Conservation (phyloP, 129 eudicot genomes). For the Helianthus tuberosus region DNA sequence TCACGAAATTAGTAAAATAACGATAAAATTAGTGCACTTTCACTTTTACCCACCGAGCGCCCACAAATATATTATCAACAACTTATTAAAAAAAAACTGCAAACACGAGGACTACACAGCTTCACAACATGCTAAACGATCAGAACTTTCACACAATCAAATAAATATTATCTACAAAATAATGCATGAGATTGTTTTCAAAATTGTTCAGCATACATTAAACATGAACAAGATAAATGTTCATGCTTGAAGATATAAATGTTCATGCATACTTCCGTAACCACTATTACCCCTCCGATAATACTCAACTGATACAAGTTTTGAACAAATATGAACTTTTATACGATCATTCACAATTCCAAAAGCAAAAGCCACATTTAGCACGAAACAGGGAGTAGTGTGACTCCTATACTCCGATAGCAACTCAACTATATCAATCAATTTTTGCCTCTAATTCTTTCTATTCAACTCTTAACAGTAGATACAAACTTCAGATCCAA, state of each 20-base stretch:
- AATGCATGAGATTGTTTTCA: background rate
- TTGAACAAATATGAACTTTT: background rate
- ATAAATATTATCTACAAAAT: background rate
- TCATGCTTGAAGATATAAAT: background rate
- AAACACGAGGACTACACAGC: background rate
- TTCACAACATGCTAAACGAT: background rate
- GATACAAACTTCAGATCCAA: conserved; percentile 16
- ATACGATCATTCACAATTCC: background rate
- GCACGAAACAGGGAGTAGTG: background rate
- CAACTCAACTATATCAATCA: background rate
- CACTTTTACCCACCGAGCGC: no score
- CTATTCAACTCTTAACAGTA: background rate
- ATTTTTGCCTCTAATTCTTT: background rate
- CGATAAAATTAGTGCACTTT: no score
- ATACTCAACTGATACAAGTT: background rate
- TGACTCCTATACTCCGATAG: background rate
- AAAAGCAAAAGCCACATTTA: background rate
- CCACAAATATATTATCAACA: background rate
- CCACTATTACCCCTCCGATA: background rate
- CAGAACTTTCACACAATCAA: conserved; percentile 3
- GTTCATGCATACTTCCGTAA: conserved; percentile 2
- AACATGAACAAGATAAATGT: background rate
- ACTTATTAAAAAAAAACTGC: background rate
- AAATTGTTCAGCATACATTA: background rate
- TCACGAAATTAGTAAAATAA: no score